Base-by-base conservation (phyloP, 768 basidiomycete species). In the Neoboletus brunneissimus region DNA sequence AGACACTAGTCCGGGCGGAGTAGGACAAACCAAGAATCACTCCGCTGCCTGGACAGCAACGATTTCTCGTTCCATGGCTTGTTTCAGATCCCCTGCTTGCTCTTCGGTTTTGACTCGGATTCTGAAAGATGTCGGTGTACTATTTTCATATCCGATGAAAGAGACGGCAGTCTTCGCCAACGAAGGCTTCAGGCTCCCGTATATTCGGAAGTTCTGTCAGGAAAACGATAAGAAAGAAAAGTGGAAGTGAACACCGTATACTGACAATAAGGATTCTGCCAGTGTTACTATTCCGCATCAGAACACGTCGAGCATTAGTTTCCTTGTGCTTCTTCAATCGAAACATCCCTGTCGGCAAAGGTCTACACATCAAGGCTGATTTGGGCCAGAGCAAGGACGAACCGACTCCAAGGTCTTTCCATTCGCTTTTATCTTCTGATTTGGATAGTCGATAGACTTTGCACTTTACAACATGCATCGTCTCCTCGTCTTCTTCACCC, bases 401-500 rank as follows among this genome's bases (percentile, higher is more conserved):
- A 87, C 88, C 89, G 53, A 83, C 65, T 47, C 91, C 90, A 52
- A 88, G 64, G 55, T 88, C 86, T 25, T 71, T 76, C 89, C 89
- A 91, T 31, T 77, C 76, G 40, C 67, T 58, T 52, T 70, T 59
- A 56, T 78, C 67, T 57, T 80, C 79, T 13, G 76, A 73, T 70
- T 81, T 84, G 57, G 72, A 73, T 66, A 91, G 64, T 65, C 79
- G 81, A 66, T 76, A 89, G 25, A 85, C 83, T 68, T 88, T 91
- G 47, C 81, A 72, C 67, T 77, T 82, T 47, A 82, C 75, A 44
- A 75, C 71, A 67, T 88, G 78, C 29, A 73, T 72, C 4, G 88
- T 91, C 56, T 84, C 84, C 65, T 93, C 91, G 40, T 86, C 79
- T 67, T 93, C 88, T 72, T 93, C 91, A 29, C 91, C 91, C 63